These are phyloP conservation scores for Emydomyces testavorans DNA, from an alignment of 2,329 filamentous ascomycete genomes.

Conservation along the genomic window DNA sequence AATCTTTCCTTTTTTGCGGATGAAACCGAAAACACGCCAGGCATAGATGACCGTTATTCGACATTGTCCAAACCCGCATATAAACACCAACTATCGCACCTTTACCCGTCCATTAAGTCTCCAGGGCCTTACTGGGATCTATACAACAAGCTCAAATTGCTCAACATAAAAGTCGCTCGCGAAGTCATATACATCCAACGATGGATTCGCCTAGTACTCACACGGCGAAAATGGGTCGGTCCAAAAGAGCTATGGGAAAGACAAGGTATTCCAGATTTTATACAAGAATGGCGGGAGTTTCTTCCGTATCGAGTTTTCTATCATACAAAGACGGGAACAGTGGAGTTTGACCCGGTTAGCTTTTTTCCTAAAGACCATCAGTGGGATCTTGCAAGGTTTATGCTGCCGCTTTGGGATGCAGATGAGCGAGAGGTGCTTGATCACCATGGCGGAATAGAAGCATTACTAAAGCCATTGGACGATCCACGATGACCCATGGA, in stretches of 20 bases:
- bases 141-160: constrained; percentile 9
- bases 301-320: constrained; percentile 33
- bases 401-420: constrained; percentile 5
- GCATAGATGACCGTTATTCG: background rate
- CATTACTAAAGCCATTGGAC: background rate
- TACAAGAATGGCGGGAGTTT: constrained; percentile 41
- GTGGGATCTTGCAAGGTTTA: constrained; percentile 7
- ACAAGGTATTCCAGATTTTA: constrained; percentile 32
- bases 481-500: background rate
- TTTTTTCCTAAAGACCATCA: constrained; percentile 14
- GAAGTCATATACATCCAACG: constrained; percentile 15
- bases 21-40: background rate
- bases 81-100: background rate
- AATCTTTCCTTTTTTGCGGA: background rate
- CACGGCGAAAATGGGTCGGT: constrained; percentile 14
- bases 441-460: background rate
- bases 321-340: constrained; percentile 29
- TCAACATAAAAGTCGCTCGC: constrained; percentile 11
- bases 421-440: background rate
- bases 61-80: background rate
- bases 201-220: constrained; percentile 16
- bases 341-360: constrained; percentile 28
- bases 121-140: constrained; percentile 13
- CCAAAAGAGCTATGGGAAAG: constrained; percentile 24
- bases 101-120: constrained; percentile 1